Percentiles rank a stretch among this genome's conserved stretches.
These are phyloP conservation scores for Closterium sp. DNA, from an alignment of 139 green algal species.

Conservation along the genomic window DNA sequence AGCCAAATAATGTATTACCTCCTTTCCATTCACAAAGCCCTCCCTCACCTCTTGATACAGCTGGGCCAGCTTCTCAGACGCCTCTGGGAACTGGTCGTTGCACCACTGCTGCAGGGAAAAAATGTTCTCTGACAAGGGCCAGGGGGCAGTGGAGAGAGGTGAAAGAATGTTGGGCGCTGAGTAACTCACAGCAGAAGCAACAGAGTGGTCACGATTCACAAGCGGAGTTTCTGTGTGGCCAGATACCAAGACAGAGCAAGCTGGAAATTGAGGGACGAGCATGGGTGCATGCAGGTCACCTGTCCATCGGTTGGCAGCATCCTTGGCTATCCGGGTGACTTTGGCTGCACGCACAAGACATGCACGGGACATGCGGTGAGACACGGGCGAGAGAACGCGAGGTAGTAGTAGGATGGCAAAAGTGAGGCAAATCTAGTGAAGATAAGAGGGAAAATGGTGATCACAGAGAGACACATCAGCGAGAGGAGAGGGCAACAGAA, in stretches of 20 bases:
- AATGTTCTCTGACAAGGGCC: constrained; percentile 24
- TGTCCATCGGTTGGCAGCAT: constrained; percentile 40
- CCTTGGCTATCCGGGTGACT: constrained; percentile 19
- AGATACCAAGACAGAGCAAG: neutral
- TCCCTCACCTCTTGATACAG: constrained; percentile 33
- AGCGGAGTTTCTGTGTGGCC: too few species aligned
- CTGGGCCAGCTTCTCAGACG: constrained; percentile 6
- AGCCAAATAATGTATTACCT: neutral
- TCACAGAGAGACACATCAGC: too few species aligned
- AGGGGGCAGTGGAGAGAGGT: neutral
- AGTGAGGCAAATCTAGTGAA: too few species aligned
- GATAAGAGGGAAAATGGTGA: too few species aligned
- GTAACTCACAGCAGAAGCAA: too few species aligned
- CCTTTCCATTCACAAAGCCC: neutral
- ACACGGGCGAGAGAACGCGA: neutral
- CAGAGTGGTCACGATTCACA: too few species aligned
- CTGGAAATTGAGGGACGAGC: neutral
- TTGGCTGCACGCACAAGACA: constrained; percentile 7
- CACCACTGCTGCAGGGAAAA: constrained; percentile 31
- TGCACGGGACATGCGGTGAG: neutral
- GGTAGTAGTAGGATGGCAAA: neutral
- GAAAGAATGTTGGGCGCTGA: too few species aligned
- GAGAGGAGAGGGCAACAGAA: too few species aligned
- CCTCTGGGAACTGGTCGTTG: constrained; percentile 30
- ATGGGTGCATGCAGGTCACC: neutral